phyloP scores from a whole-genome alignment of 305 asterid species.

The Fraxinus nigra region DNA sequence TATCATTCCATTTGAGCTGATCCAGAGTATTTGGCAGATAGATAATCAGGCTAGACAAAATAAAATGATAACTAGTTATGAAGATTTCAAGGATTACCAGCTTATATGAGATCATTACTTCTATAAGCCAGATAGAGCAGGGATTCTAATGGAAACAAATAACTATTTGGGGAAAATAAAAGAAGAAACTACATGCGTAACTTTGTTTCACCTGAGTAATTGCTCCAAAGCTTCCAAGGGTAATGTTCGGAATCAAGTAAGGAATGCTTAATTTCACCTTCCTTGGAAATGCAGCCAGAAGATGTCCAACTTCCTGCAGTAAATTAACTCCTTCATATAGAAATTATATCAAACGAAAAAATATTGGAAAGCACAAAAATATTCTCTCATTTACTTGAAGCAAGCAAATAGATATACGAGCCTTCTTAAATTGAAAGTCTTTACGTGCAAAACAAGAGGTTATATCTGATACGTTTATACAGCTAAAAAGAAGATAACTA shows the following conservation, averaged over 20 bases:
- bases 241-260: constrained; percentile 72
- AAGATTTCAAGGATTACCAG: not conserved
- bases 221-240: constrained; percentile 98
- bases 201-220: constrained; percentile 66
- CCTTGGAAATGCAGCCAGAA: constrained; percentile 83
- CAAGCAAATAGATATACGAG: not conserved
- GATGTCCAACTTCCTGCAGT: constrained; percentile 94
- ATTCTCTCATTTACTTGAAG: not conserved
- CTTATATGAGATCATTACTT: not conserved
- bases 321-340: constrained; percentile 40
- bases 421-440: constrained; percentile 3
- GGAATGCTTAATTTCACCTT: constrained; percentile 89
- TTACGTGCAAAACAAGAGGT: not conserved
- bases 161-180: not conserved
- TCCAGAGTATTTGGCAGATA: not conserved
- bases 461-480: constrained; percentile 9
- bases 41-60: not conserved
- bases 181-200: not conserved
- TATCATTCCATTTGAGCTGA: constrained; percentile 7
- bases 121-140: not conserved
- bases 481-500: not conserved
- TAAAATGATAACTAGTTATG: not conserved
- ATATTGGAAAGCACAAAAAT: not conserved
- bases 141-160: not conserved
- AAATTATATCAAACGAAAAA: constrained; percentile 21